These are phyloP conservation scores for Epithemia pelagica DNA, from an alignment of 108 stramenopile genomes.

Conservation along the genomic window DNA sequence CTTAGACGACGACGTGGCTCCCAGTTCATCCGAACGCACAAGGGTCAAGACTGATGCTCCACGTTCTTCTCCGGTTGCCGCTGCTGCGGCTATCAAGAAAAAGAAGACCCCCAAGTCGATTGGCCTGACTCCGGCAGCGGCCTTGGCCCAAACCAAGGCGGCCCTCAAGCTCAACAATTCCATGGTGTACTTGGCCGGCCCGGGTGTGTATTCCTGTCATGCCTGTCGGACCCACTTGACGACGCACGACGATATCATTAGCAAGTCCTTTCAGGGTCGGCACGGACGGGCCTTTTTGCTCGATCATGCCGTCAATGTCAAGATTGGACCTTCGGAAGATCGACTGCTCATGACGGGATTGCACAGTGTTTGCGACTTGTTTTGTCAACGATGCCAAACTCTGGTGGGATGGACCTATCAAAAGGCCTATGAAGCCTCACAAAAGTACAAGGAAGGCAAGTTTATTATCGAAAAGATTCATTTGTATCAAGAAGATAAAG, in stretches of 20 bases:
- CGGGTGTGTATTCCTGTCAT: constrained; percentile 80
- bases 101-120: neutral
- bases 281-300: constrained; percentile 90
- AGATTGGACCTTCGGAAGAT: constrained; percentile 69
- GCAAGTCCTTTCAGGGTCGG: constrained; percentile 92
- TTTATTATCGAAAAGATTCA: constrained; percentile 90
- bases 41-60: too few relatives aligned
- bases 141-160: neutral
- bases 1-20: too few relatives aligned
- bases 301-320: constrained; percentile 84
- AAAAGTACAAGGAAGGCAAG: constrained; percentile 94
- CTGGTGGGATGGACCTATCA: constrained; percentile 94
- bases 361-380: constrained; percentile 89
- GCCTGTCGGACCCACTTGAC: constrained; percentile 89
- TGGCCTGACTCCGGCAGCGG: neutral
- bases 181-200: constrained; percentile 87
- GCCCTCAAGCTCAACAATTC: constrained; percentile 70
- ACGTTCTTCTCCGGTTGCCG: too few relatives aligned
- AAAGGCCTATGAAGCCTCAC: constrained; percentile 75
- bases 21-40: too few relatives aligned
- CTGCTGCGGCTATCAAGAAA: too few relatives aligned
- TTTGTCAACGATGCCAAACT: constrained; percentile 81
- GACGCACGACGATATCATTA: constrained; percentile 88
- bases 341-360: constrained; percentile 88
- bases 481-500: constrained; percentile 68